A percentile compares a stretch with the other conserved stretches of the same genome.
phyloP scores from a whole-genome alignment of 2,329 filamentous ascomycete species.

The Epichloe sp. region DNA sequence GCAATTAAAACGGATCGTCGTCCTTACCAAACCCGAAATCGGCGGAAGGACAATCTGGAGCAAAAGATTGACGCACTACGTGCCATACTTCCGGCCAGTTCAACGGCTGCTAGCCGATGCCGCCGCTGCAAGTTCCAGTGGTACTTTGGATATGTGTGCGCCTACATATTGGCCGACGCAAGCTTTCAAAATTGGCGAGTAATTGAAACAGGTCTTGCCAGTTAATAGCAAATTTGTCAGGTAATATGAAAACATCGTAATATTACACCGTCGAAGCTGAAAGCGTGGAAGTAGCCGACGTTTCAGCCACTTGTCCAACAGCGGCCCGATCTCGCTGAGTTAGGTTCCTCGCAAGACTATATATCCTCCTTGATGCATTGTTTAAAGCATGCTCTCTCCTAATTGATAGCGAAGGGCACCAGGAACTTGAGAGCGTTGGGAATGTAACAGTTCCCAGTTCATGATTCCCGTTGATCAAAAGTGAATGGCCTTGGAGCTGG shows the following conservation, averaged over 20 bases:
- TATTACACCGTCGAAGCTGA: conserved; percentile 1
- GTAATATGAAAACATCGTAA: background rate
- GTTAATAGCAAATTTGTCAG: background rate
- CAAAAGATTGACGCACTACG: too few species aligned
- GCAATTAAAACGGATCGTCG: too few species aligned
- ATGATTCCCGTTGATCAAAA: conserved; percentile 43
- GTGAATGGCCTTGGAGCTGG: conserved; percentile 90
- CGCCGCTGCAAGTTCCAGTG: too few species aligned
- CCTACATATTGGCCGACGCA: too few species aligned
- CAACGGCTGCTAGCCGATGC: too few species aligned
- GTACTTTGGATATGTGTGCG: too few species aligned
- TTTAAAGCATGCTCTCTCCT: background rate
- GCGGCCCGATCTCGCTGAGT: background rate
- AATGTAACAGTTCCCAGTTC: background rate
- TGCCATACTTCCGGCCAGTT: too few species aligned
- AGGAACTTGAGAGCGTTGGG: background rate
- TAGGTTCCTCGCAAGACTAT: background rate
- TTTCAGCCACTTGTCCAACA: background rate
- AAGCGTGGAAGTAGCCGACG: background rate
- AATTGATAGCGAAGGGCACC: background rate
- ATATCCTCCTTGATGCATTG: background rate
- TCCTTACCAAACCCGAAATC: too few species aligned
- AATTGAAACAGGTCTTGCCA: too few species aligned
- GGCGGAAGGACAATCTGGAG: too few species aligned
- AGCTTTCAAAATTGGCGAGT: too few species aligned